phyloP scores from a whole-genome alignment of 805 yeast species.

The Starmerella floris region DNA sequence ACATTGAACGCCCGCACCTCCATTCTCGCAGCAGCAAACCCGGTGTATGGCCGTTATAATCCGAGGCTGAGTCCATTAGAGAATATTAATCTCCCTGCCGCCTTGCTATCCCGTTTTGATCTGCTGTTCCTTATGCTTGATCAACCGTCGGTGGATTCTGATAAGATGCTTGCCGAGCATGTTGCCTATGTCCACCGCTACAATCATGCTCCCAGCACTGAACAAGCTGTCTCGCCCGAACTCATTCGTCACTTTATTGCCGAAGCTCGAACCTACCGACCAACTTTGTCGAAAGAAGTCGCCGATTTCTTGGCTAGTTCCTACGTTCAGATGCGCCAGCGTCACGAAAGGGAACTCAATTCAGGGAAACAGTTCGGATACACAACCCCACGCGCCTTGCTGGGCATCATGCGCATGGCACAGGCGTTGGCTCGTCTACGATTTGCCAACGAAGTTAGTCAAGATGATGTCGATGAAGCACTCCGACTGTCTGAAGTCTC shows the following conservation, averaged over 20 bases:
- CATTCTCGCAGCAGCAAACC: conserved; percentile 96
- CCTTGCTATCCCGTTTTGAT: conserved; percentile 88
- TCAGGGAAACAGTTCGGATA: conserved; percentile 60
- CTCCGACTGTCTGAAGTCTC: conserved; percentile 73
- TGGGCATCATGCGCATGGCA: conserved; percentile 81
- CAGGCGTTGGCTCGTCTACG: conserved; percentile 89
- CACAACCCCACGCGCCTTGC: conserved; percentile 86
- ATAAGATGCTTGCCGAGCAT: conserved; percentile 79
- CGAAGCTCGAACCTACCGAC: conserved; percentile 71
- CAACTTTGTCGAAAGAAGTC: conserved; percentile 68
- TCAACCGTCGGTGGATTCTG: conserved; percentile 63
- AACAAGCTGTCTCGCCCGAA: conserved; percentile 63
- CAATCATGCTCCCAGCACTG: conserved; percentile 61
- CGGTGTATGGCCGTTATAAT: conserved; percentile 87
- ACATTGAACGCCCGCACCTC: conserved; percentile 92
- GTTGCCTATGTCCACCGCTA: conserved; percentile 94
- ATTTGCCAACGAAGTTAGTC: conserved; percentile 55
- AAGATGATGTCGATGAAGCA: conserved; percentile 90
- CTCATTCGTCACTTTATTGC: conserved; percentile 81
- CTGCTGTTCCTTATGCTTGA: conserved; percentile 76
- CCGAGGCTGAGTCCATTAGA: conserved; percentile 82
- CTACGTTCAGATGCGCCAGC: conserved; percentile 86
- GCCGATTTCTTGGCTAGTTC: conserved; percentile 76
- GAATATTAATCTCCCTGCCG: conserved; percentile 93
- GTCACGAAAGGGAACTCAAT: conserved; percentile 60